These are phyloP conservation scores for Cytospora paraplurivora DNA, from an alignment of 2,329 filamentous ascomycete genomes.

Conservation along the genomic window DNA sequence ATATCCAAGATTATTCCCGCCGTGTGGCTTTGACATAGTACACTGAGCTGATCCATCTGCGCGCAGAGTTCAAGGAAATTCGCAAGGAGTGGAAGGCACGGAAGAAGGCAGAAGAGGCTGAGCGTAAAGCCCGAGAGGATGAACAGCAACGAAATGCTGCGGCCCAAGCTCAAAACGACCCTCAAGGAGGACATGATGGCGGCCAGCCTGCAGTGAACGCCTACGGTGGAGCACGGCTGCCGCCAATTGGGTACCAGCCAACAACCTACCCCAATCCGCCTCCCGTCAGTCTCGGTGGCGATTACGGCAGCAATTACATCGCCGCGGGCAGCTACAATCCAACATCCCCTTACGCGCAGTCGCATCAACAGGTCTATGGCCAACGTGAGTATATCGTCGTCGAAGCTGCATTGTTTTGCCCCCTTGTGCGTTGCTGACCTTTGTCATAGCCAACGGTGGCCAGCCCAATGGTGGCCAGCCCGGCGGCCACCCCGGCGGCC, in stretches of 20 bases:
- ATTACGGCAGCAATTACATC: conserved; percentile 57
- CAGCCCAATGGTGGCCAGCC: conserved; percentile 36
- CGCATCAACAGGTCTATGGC: conserved; percentile 61
- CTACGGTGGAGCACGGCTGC: conserved; percentile 66
- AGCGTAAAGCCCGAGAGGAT: conserved; percentile 89
- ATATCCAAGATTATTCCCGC: neutral
- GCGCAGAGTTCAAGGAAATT: conserved; percentile 95
- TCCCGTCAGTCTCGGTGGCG: conserved; percentile 53
- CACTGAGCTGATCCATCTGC: conserved; percentile 33
- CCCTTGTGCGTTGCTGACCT: conserved; percentile 35
- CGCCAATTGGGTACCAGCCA: conserved; percentile 73
- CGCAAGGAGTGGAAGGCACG: conserved; percentile 98
- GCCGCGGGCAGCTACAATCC: conserved; percentile 53
- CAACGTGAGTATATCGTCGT: conserved; percentile 49
- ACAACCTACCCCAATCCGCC: conserved; percentile 68
- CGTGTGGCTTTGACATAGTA: conserved; percentile 22
- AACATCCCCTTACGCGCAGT: conserved; percentile 60
- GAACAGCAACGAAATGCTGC: conserved; percentile 62
- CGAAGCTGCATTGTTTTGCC: conserved; percentile 9
- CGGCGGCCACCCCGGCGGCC: conserved; percentile 5
- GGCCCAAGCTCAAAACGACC: conserved; percentile 57
- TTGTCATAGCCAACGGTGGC: conserved; percentile 35
- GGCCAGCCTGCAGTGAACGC: conserved; percentile 55
- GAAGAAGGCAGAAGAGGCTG: conserved; percentile 98
- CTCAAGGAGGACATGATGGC: conserved; percentile 51